Conservation (phyloP, 176 grass and related monocot genomes). For the Tillandsia fasciculata region DNA sequence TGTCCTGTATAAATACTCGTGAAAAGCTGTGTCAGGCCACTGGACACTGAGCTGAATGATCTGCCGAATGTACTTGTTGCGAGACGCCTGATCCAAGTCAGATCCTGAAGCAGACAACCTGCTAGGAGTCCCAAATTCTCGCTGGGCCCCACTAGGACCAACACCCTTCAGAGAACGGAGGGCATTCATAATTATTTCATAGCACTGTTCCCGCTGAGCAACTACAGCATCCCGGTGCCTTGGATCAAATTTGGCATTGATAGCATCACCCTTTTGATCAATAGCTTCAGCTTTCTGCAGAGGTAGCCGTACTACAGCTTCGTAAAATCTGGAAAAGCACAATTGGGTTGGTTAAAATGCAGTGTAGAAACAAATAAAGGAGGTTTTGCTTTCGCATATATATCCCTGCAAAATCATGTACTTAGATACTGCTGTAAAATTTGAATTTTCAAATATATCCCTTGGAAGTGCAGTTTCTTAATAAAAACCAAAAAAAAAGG, state of each 20-base stretch:
- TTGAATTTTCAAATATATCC: too few relatives aligned
- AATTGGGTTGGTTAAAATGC: background rate
- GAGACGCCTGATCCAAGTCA: conserved; percentile 60
- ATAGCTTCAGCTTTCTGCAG: conserved; percentile 87
- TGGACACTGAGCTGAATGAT: conserved; percentile 87
- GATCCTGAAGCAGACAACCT: conserved; percentile 27
- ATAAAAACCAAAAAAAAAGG: too few relatives aligned
- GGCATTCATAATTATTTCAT: conserved; percentile 80
- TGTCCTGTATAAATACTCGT: conserved; percentile 78
- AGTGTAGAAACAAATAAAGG: background rate
- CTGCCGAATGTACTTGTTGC: conserved; percentile 70
- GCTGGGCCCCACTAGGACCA: conserved; percentile 35
- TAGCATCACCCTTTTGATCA: conserved; percentile 41
- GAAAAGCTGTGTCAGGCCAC: conserved; percentile 68
- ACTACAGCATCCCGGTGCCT: conserved; percentile 34
- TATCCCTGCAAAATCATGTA: background rate
- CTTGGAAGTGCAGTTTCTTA: too few relatives aligned
- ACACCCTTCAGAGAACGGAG: conserved; percentile 53
- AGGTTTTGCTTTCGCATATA: background rate
- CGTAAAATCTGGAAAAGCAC: conserved; percentile 52
- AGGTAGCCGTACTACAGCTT: conserved; percentile 81
- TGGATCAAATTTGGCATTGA: conserved; percentile 50
- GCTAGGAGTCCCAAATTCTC: conserved; percentile 13
- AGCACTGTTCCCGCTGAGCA: conserved; percentile 66
- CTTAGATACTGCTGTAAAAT: too few relatives aligned